A percentile compares a stretch with the other conserved stretches of the same genome.
Conservation (phyloP, 768 basidiomycete species). For the Suillus paluster region DNA sequence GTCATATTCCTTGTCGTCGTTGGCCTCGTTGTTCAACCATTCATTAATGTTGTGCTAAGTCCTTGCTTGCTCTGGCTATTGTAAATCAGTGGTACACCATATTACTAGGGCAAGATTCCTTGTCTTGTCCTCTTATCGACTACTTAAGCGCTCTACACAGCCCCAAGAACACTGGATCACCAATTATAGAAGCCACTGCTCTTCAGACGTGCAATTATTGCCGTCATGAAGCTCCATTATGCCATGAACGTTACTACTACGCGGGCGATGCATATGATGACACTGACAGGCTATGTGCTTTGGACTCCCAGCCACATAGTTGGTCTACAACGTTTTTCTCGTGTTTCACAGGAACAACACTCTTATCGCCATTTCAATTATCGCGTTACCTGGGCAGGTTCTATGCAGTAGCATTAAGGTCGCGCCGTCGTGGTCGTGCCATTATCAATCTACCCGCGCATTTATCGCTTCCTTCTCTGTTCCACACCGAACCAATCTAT, state of each 20-base stretch:
- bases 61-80: background rate
- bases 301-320: background rate
- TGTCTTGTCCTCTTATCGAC: constrained; percentile 1
- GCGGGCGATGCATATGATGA: background rate
- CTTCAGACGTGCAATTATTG: background rate
- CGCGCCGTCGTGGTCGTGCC: background rate
- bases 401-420: background rate
- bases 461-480: background rate
- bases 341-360: background rate
- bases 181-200: constrained; percentile 6
- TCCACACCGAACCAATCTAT: background rate
- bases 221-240: constrained; percentile 4
- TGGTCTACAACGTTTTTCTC: background rate
- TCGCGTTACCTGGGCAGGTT: background rate
- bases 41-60: background rate
- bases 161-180: background rate
- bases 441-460: background rate
- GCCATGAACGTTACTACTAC: constrained; percentile 5
- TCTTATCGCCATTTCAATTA: background rate
- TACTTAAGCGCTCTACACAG: background rate
- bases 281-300: constrained; percentile 1
- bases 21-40: constrained; percentile 6
- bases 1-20: constrained; percentile 1
- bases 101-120: background rate
- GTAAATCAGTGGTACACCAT: background rate